Evolutionary conservation across 2,329 filamentous ascomycete species (phyloP), one percentile per base, ranked within the genome.

Genomic region (Fusarium aywerte): DNA sequence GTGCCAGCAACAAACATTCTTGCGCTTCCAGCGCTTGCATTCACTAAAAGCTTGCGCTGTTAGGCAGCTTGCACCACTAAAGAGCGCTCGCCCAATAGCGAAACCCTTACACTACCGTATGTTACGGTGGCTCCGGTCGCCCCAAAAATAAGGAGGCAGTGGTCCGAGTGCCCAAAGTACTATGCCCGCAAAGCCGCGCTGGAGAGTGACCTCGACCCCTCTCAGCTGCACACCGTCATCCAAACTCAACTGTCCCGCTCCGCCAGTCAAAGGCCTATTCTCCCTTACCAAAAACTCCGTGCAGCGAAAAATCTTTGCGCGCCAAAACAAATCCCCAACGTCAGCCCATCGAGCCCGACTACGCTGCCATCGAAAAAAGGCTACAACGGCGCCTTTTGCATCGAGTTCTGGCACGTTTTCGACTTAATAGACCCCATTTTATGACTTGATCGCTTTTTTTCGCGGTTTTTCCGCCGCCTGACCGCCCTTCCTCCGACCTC

Each of bases 371-470:
- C 86, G 79, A 84, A 85, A 87, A 78, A 77, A 78, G 68, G 66
- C 79, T 77, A 80, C 81, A 79, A 81, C 79, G 78, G 80, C 80
- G 77, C 76, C 62, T 79, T 81, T 82, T 82, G 76, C 80, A 88
- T 87, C 87, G 76, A 74, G 76, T 71, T 69, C 70, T 75, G 74
- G 66, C 67, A 71, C 84, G 83, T 84, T 79, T 82, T 80, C 75
- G 77, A 77, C 82, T 80, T 83, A 79, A 79, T 81, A 88, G 84
- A 82, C 82, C 76, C 77, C 78, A 77, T 80, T 85, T 84, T 87
- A 88, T 87, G 83, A 81, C 78, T 80, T 85, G 80, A 88, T 84
- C 83, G 82, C 83, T 80, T 87, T 90, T 87, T 89, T 83, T 83
- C 74, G 83, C 82, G 85, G 82, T 76, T 83, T 85, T 86, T 87